Evolutionary conservation across 768 basidiomycete genomes (phyloP), one percentile per base, ranked within the genome.

Genomic region (Dentipellis sp.): DNA sequence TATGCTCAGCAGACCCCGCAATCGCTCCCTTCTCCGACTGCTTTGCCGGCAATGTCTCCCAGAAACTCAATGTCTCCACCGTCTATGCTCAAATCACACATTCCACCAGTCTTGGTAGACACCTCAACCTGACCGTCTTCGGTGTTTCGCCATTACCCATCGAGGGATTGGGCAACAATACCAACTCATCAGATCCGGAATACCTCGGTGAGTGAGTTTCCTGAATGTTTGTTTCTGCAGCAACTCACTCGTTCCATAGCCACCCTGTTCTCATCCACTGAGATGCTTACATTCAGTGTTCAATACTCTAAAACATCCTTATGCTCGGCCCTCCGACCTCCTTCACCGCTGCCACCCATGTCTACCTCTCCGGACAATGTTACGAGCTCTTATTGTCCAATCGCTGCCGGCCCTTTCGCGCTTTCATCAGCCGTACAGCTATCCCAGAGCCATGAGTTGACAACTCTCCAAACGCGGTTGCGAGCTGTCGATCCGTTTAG

Each of bases 401-500:
- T 97, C 57, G 65, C 75, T 4, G 75, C 84, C 3, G 95, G 95
- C 1, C 80, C 82, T 1, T 85, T 97, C 64, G 94, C 84, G 1
- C 81, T 98, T 65, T 81, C 90, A 21, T 75, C 90, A 10, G 77
- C 84, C 16, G 81, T 91, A 40, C 83, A 83, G 5, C 81, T 88
- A 65, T 75, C 79, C 37, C 63, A 73, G 46, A 74, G 79, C 57
- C 86, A 88, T 65, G 79, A 84, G 14, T 75, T 98, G 46, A 90
- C 89, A 11, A 94, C 94, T 10, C 77, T 95, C 55, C 77, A 80
- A 59, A 97, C 94, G 1, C 83, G 83, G 19, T 71, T 99, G 21
- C 85, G 91, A 48, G 88, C 94, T 8, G 87, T 98, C 21, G 97
- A 99, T 71, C 85, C 94, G 0, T 84, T 80, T 46, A 81, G 86